Conservation (phyloP, 179 eudicot genomes). For the Silene coronaria region DNA sequence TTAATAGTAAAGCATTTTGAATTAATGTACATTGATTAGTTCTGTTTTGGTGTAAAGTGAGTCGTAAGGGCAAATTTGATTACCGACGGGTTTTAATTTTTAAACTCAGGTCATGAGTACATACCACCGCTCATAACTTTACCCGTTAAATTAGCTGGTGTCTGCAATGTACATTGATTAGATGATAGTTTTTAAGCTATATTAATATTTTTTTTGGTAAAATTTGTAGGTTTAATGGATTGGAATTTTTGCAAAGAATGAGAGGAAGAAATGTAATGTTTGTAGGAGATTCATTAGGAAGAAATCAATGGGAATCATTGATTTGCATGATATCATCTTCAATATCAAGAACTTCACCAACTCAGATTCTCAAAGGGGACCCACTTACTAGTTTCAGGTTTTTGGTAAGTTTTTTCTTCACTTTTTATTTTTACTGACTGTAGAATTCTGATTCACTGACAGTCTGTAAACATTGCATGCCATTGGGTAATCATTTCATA, state of each 20-base stretch:
- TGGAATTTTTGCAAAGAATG: slow-evolving; percentile 52
- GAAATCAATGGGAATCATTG: slow-evolving; percentile 95
- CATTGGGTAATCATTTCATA: slow-evolving; percentile 3
- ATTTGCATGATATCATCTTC: slow-evolving; percentile 70
- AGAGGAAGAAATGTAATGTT: slow-evolving; percentile 79
- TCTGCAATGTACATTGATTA: too few species aligned
- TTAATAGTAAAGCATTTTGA: background rate
- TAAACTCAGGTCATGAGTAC: too few species aligned
- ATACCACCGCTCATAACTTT: too few species aligned
- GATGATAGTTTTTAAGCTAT: background rate
- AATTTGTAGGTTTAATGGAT: slow-evolving; percentile 58
- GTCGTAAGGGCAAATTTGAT: too few species aligned
- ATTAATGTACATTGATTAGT: too few species aligned
- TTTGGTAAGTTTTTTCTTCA: slow-evolving; percentile 35
- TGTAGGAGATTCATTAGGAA: slow-evolving; percentile 84
- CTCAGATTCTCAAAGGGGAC: slow-evolving; percentile 48
- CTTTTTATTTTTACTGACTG: background rate
- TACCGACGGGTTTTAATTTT: too few species aligned
- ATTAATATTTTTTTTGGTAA: background rate
- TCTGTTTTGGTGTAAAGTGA: too few species aligned
- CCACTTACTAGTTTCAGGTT: slow-evolving; percentile 61
- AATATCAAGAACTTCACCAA: slow-evolving; percentile 45
- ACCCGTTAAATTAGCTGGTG: too few species aligned
- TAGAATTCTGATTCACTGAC: slow-evolving; percentile 1
- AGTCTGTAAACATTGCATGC: slow-evolving; percentile 6